Evolutionary conservation across 2,329 filamentous ascomycete species (phyloP), one percentile per base, ranked within the genome.

Genomic region (Hymenoscyphus fructigenus): DNA sequence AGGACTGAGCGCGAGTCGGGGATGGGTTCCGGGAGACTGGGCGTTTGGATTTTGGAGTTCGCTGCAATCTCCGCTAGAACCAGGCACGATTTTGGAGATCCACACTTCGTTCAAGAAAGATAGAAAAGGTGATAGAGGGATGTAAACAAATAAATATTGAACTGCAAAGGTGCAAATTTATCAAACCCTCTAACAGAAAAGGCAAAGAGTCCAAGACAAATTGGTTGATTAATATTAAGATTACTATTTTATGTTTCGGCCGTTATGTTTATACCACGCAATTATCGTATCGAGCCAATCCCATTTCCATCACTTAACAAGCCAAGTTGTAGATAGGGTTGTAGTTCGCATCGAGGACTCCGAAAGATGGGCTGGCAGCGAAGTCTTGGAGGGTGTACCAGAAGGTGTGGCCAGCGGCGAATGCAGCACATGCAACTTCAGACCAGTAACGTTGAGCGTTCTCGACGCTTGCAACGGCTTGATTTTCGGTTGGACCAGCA

Each of bases 371-470:
- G 36, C 47, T 73, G 28, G 74, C 73, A 59, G 67, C 69, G 74
- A 83, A 85, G 76, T 88, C 86, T 63, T 84, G 82, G 70, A 88
- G 81, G 68, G 78, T 82, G 78, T 88, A 88, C 85, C 85, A 87
- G 77, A 86, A 88, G 61, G 83, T 85, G 68, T 84, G 80, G 44
- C 77, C 78, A 77, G 83, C 79, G 74, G 81, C 79, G 75, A 85
- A 85, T 66, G 80, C 78, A 67, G 80, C 78, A 81, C 88, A 91
- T 61, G 82, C 88, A 67, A 89, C 78, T 44, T 83, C 78, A 60
- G 82, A 77, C 85, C 87, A 91, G 81, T 87, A 91, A 68, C 79
- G 80, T 79, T 87, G 81, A 66, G 87, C 85, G 74, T 90, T 90
- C 36, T 79, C 75, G 34, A 83, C 76, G 67, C 79, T 84, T 59